Evolutionary conservation across 2,329 filamentous ascomycete genomes (phyloP).

Genomic region (Hymenoscyphus scutula): DNA sequence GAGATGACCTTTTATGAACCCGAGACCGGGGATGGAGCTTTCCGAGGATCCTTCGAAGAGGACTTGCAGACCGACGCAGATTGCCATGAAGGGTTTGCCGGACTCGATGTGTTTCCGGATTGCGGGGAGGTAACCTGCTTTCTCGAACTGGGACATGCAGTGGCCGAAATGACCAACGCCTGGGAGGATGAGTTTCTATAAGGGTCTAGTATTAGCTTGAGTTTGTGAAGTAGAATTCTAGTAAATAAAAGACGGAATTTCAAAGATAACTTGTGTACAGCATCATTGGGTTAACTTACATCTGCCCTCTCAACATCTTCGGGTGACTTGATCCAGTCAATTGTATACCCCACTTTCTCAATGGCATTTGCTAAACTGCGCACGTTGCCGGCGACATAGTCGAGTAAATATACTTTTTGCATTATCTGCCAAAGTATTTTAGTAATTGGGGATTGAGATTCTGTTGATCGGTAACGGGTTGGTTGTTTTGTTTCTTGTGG

Average conservation of each 20-base stretch:
- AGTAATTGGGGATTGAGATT: neutral
- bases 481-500: neutral
- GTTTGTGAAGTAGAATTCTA: neutral
- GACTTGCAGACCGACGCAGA: constrained; percentile 92
- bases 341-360: constrained; percentile 88
- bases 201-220: constrained; percentile 11
- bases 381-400: constrained; percentile 96
- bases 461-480: neutral
- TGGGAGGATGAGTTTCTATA: constrained; percentile 85
- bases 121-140: constrained; percentile 79
- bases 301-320: constrained; percentile 82
- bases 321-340: constrained; percentile 87
- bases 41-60: constrained; percentile 86
- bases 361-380: constrained; percentile 96
- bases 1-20: constrained; percentile 68
- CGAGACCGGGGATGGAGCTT: constrained; percentile 71
- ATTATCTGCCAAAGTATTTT: constrained; percentile 36
- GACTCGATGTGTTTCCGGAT: constrained; percentile 78
- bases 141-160: constrained; percentile 80
- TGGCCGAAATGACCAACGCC: constrained; percentile 98
- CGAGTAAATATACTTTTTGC: constrained; percentile 73
- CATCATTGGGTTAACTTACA: constrained; percentile 49
- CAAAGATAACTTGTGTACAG: neutral
- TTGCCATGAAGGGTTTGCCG: constrained; percentile 97
- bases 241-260: neutral